Evolutionary conservation across 2,329 filamentous ascomycete genomes (phyloP), one percentile per base, ranked within the genome.

Genomic region (Pseudogymnoascus sp.): DNA sequence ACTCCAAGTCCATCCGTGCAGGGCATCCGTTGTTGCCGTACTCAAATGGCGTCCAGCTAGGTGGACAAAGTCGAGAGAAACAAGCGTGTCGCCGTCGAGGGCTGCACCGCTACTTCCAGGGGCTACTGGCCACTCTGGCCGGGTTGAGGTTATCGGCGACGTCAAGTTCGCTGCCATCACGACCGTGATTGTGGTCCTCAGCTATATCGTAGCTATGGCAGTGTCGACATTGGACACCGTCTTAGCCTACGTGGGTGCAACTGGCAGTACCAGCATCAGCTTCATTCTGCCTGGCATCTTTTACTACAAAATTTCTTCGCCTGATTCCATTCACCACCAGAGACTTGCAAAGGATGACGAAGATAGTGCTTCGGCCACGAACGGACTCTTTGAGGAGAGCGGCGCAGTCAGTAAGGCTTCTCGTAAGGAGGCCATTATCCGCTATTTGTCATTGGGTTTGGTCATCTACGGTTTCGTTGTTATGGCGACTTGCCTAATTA

Each of bases 261-360:
- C 95, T 0, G 95, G 95, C 61, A 93, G 89, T 61, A 99, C 95
- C 0, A 91, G 91, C 65, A 99, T 99, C 70, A 96, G 91, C 66
- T 99, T 99, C 74, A 98, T 99, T 68, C 82, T 99, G 0, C 95
- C 95, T 0, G 95, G 95, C 0, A 78, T 99, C 3, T 99, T 99
- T 75, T 99, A 98, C 76, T 99, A 98, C 78, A 98, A 98, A 77
- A 98, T 99, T 65, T 96, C 91, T 11, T 87, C 91, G 24, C 95
- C 95, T 0, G 89, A 96, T 62, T 93, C 90, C 50, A 83, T 88
- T 28, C 86, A 93, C 66, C 92, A 97, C 70, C 93, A 96, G 73
- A 85, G 89, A 12, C 79, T 98, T 8, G 80, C 91, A 66, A 98
- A 98, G 74, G 92, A 95, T 71, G 91, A 97, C 68, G 95, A 98